These are phyloP conservation scores for Ailanthus altissimus DNA, from an alignment of 345 rosid species.

Conservation along the genomic window DNA sequence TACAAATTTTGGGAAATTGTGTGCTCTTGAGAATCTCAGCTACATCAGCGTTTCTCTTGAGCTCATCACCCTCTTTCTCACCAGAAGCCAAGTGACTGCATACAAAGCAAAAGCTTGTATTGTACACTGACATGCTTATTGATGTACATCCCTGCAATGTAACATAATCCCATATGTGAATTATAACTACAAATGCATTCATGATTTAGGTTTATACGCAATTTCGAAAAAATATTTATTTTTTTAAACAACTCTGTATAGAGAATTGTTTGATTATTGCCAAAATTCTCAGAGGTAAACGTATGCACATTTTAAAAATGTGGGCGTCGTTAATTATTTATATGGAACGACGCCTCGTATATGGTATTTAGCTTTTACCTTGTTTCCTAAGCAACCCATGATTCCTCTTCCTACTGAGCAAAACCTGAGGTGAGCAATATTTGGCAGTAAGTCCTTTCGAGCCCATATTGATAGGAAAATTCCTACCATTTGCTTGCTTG, in stretches of 20 bases:
- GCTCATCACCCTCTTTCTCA: slow-evolving; percentile 95
- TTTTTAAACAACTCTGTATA: no score
- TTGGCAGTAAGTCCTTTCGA: slow-evolving; percentile 72
- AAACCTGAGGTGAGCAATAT: slow-evolving; percentile 82
- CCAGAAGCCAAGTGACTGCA: slow-evolving; percentile 97
- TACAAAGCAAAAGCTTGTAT: slow-evolving; percentile 90
- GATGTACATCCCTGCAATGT: slow-evolving; percentile 80
- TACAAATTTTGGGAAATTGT: slow-evolving; percentile 75
- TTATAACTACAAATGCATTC: background rate
- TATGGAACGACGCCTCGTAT: no score
- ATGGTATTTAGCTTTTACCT: slow-evolving; percentile 37
- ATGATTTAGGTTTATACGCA: background rate
- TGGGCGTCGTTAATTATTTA: no score
- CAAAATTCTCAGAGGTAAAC: no score
- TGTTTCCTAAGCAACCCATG: slow-evolving; percentile 92
- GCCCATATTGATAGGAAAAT: slow-evolving; percentile 89
- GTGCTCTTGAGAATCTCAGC: slow-evolving; percentile 74
- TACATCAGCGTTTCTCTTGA: slow-evolving; percentile 84
- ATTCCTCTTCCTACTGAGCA: slow-evolving; percentile 89
- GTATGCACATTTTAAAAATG: no score
- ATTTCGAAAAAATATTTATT: no score
- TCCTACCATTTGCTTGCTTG: slow-evolving; percentile 98
- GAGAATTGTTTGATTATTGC: no score
- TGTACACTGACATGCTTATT: slow-evolving; percentile 88
- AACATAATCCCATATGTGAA: background rate